Conservation (phyloP, 2,329 filamentous ascomycete species). For the Chrysoporthe austroafricana region DNA sequence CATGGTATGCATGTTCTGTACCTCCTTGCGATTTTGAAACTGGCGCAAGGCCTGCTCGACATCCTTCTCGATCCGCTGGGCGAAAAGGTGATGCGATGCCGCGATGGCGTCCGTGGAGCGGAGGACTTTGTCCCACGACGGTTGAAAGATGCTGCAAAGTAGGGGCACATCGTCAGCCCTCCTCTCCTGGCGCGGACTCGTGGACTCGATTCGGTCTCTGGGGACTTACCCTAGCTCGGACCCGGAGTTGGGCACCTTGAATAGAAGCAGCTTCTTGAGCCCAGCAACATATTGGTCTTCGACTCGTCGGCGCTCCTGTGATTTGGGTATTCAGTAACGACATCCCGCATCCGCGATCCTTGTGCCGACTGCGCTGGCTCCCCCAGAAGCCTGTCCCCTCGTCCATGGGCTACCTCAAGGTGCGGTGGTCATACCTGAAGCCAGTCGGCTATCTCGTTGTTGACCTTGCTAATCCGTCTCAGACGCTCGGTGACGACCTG, state of each 20-base stretch:
- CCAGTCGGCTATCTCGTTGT: constrained; percentile 94
- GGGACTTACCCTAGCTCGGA: constrained; percentile 81
- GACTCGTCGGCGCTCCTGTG: constrained; percentile 85
- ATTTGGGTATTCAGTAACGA: constrained; percentile 30
- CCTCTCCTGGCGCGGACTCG: background rate
- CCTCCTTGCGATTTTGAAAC: constrained; percentile 75
- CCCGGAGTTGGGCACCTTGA: constrained; percentile 72
- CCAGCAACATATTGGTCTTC: constrained; percentile 88
- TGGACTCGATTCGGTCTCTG: background rate
- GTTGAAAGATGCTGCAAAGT: constrained; percentile 75
- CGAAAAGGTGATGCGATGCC: constrained; percentile 79
- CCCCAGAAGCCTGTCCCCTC: background rate
- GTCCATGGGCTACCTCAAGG: constrained; percentile 8
- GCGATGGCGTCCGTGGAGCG: constrained; percentile 80
- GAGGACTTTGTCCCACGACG: constrained; percentile 87
- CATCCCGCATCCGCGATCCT: background rate
- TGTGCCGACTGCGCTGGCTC: background rate
- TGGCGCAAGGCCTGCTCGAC: constrained; percentile 82
- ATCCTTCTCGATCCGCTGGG: constrained; percentile 82
- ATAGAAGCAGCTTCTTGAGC: constrained; percentile 78
- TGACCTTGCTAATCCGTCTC: constrained; percentile 82
- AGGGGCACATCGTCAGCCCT: constrained; percentile 13
- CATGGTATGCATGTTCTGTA: constrained; percentile 79
- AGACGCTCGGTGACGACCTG: constrained; percentile 83
- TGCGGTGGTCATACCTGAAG: constrained; percentile 70